phyloP scores from a whole-genome alignment of 228 moss, liverwort and hornwort genomes.

The Sphagnum fallax region DNA sequence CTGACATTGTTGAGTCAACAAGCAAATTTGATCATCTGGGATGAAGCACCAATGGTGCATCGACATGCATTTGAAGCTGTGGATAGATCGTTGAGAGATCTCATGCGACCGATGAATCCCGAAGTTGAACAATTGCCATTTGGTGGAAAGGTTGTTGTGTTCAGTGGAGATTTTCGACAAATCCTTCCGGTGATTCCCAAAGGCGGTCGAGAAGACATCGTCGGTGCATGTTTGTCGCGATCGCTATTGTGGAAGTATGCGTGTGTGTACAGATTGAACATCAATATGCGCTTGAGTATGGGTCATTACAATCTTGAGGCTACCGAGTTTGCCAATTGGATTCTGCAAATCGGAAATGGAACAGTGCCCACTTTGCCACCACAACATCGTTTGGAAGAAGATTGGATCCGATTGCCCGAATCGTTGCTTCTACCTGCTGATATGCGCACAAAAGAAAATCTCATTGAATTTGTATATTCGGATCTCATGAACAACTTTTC shows the following conservation, averaged over 20 bases:
- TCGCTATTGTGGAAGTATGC: neutral
- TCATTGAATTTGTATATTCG: too few relatives aligned
- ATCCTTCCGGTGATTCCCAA: neutral
- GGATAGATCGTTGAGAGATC: conserved; percentile 8
- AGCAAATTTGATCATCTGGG: conserved; percentile 10
- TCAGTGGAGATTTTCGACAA: conserved; percentile 6
- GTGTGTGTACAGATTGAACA: neutral
- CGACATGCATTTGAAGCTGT: conserved; percentile 9
- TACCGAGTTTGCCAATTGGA: neutral
- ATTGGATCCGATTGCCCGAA: too few relatives aligned
- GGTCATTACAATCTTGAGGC: neutral
- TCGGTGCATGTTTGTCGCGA: neutral
- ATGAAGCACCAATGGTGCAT: conserved; percentile 15
- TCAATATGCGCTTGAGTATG: conserved; percentile 3
- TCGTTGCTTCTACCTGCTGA: too few relatives aligned
- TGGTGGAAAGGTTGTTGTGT: conserved; percentile 1
- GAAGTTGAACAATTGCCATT: neutral
- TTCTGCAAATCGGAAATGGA: neutral
- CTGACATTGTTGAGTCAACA: conserved; percentile 1
- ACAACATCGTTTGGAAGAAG: neutral
- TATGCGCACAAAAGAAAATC: too few relatives aligned
- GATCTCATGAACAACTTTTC: too few relatives aligned
- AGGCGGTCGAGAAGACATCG: conserved; percentile 5
- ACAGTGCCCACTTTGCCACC: neutral
- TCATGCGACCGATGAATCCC: neutral